Evolutionary conservation across 345 rosid species (phyloP), one percentile per base, ranked within the genome.

Genomic region (Eutrema yunnanense): DNA sequence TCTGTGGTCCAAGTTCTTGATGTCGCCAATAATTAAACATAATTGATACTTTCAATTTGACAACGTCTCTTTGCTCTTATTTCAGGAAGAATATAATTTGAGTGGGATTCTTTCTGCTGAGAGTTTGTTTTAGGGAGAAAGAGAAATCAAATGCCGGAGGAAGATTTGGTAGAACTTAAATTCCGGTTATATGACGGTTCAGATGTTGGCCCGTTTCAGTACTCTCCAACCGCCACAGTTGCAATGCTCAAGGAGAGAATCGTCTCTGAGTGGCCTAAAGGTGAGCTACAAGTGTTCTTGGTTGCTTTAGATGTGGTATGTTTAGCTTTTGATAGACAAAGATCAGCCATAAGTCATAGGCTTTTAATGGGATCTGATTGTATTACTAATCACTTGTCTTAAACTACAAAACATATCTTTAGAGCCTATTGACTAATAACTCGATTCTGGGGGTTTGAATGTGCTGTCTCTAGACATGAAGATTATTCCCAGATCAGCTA

Each of bases 181-280:
- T 91, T 95, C 77, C 85, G 97, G 69, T 75, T 95, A 77, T 88
- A 86, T 49, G 99, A 95, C 76, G 97, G 97, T 75, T 84, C 97
- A 2, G 92, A 92, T 82, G 85, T 92, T 38, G 99, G 99, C 54
- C 99, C 97, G 9, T 90, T 92, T 71, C 81, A 80, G 50, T 90
- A 92, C 82, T 86, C 92, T 0, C 86, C 94, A 10, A 73, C 93
- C 1, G 85, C 97, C 2, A 87, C 96, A 3, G 91, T 95, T 8
- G 81, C 87, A 72, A 78, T 80, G 81, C 92, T 95, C 47, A 92
- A 90, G 84, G 93, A 92, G 66, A 78, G 94, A 69, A 84, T 95
- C 32, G 80, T 92, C 56, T 74, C 91, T 14, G 90, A 91, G 27
- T 95, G 99, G 99, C 97, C 96, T 1, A 88, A 84, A 85, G 99